Evolutionary conservation across 371 early-diverging fungal genomes (phyloP).

Genomic region (Haplosporangium sp.): DNA sequence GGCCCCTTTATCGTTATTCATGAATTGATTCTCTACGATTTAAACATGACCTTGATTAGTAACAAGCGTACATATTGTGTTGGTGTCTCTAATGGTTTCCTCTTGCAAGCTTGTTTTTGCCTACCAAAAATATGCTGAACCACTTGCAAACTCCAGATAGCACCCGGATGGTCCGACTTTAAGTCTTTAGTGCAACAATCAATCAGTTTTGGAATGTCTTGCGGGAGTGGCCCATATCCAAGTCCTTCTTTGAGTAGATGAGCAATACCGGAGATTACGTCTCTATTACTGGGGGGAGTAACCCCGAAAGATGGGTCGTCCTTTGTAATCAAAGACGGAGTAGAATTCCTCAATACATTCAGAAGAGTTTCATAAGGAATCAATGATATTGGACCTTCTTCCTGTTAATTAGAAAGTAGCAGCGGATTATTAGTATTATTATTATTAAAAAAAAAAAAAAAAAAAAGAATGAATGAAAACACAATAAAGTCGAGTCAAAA

Average conservation of each 20-base stretch:
- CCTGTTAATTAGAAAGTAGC: slow-evolving; percentile 8
- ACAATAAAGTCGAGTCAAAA: not conserved
- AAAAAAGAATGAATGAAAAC: not conserved
- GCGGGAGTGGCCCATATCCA: slow-evolving; percentile 39
- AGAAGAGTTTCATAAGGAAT: slow-evolving; percentile 56
- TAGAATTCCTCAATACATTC: slow-evolving; percentile 56
- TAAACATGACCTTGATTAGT: not conserved
- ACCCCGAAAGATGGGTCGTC: slow-evolving; percentile 45
- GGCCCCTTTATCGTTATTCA: slow-evolving; percentile 14
- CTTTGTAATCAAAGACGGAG: slow-evolving; percentile 26
- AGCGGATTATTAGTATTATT: not conserved
- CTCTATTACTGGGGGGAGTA: slow-evolving; percentile 34
- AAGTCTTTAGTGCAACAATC: slow-evolving; percentile 51
- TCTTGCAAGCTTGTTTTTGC: not conserved
- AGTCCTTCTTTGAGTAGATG: slow-evolving; percentile 47
- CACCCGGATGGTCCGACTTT: slow-evolving; percentile 55
- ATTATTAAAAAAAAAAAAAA: not conserved
- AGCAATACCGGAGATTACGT: slow-evolving; percentile 44
- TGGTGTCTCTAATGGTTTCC: not conserved
- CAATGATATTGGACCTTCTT: slow-evolving; percentile 43
- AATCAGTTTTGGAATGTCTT: slow-evolving; percentile 42
- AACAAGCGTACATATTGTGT: not conserved
- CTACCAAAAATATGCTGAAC: slow-evolving; percentile 54
- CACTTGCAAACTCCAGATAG: slow-evolving; percentile 57
- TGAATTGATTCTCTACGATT: slow-evolving; percentile 21